Conservation (phyloP, 2,329 filamentous ascomycete species). For the Orbilia javanica region DNA sequence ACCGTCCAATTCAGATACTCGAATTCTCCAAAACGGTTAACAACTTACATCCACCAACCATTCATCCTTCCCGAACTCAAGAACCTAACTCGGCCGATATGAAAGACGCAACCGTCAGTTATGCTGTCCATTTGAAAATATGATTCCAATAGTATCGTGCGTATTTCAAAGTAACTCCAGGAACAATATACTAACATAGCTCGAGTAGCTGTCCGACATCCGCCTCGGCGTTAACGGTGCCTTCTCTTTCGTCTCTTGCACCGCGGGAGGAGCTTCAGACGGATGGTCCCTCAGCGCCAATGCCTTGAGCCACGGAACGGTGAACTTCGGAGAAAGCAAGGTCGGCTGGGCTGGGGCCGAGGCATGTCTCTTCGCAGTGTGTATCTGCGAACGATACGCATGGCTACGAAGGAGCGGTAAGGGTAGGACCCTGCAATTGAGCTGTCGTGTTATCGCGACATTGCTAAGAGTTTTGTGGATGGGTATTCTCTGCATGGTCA, state of each 20-base stretch:
- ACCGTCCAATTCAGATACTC: neutral
- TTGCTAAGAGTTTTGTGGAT: conserved; percentile 1
- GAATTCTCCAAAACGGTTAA: neutral
- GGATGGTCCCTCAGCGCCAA: conserved; percentile 38
- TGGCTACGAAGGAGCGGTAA: neutral
- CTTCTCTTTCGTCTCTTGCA: conserved; percentile 63
- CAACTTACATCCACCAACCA: conserved; percentile 76
- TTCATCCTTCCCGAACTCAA: conserved; percentile 79
- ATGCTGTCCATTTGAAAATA: conserved; percentile 49
- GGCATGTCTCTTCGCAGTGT: conserved; percentile 25
- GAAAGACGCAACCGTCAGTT: conserved; percentile 26
- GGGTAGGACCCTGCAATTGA: neutral
- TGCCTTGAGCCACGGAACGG: conserved; percentile 53
- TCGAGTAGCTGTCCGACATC: conserved; percentile 79
- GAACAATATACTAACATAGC: conserved; percentile 69
- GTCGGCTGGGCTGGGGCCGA: conserved; percentile 47
- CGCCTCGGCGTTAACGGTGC: conserved; percentile 74
- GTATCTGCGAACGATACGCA: neutral
- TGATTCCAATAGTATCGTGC: conserved; percentile 38
- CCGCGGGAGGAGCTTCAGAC: neutral
- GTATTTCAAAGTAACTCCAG: neutral
- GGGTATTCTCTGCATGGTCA: conserved; percentile 17
- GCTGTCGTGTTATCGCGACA: neutral
- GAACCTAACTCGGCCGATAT: conserved; percentile 67
- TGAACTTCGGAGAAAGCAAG: conserved; percentile 49